phyloP scores from a whole-genome alignment of 2,329 filamentous ascomycete species.

The Knufia petricola region DNA sequence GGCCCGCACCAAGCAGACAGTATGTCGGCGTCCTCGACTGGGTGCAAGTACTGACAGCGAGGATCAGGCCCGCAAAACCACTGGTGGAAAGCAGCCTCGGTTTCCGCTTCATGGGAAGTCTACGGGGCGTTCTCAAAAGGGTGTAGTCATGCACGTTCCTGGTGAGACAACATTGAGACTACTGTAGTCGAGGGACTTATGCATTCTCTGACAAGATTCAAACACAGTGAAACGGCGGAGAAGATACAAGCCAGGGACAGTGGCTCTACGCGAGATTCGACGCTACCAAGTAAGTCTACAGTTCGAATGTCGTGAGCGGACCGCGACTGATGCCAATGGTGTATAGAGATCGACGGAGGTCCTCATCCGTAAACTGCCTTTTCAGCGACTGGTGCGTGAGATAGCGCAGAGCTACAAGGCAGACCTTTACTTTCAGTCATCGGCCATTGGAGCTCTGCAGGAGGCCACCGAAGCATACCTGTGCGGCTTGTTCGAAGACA shows the following conservation, averaged over 20 bases:
- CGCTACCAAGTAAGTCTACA: constrained; percentile 2
- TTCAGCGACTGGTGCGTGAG: too few species aligned
- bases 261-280: constrained; percentile 2
- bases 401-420: too few species aligned
- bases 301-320: too few species aligned
- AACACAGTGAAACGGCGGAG: background rate
- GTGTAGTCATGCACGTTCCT: background rate
- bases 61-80: background rate
- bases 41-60: background rate
- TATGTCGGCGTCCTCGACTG: background rate
- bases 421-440: too few species aligned
- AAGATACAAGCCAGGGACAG: background rate
- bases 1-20: background rate
- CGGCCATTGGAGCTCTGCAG: too few species aligned
- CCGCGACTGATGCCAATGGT: too few species aligned
- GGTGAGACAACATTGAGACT: background rate
- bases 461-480: too few species aligned
- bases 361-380: too few species aligned
- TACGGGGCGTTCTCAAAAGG: background rate
- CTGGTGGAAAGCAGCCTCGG: constrained; percentile 1
- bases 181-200: background rate
- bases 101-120: background rate
- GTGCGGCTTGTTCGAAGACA: too few species aligned
- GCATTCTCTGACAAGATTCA: background rate
- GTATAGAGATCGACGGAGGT: too few species aligned